Percentiles rank a stretch among this genome's conserved stretches.
Conservation (phyloP, 768 basidiomycete genomes). For the Rubroboletus satanas region DNA sequence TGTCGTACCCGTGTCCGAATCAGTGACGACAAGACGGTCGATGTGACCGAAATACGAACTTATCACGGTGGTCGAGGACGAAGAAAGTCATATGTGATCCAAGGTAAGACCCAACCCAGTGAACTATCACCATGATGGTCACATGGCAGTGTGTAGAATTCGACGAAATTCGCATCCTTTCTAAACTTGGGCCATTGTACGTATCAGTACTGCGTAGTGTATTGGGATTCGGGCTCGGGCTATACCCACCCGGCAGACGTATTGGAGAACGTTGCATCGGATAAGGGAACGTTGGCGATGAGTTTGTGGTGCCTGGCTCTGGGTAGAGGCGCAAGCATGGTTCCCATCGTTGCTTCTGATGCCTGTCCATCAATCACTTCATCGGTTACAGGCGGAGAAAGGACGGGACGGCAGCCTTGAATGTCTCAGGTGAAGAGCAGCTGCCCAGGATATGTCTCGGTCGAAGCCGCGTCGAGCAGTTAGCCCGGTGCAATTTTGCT, state of each 20-base stretch:
- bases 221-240: neutral
- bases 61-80: neutral
- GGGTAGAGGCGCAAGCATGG: neutral
- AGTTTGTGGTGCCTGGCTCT: neutral
- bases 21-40: neutral
- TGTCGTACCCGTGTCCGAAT: neutral
- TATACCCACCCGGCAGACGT: neutral
- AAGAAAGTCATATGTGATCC: neutral
- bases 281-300: neutral
- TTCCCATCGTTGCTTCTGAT: neutral
- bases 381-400: too few relatives aligned
- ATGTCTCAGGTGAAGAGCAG: conserved; percentile 2
- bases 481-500: neutral
- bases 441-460: too few relatives aligned
- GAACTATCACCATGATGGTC: too few relatives aligned
- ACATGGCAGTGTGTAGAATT: too few relatives aligned
- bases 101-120: neutral
- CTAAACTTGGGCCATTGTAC: neutral
- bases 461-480: neutral
- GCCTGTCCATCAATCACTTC: too few relatives aligned
- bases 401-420: neutral
- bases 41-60: neutral
- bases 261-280: neutral
- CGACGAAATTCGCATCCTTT: too few relatives aligned
- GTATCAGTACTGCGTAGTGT: neutral